Conservation (phyloP, 768 basidiomycete species). For the Mycena galericulata region DNA sequence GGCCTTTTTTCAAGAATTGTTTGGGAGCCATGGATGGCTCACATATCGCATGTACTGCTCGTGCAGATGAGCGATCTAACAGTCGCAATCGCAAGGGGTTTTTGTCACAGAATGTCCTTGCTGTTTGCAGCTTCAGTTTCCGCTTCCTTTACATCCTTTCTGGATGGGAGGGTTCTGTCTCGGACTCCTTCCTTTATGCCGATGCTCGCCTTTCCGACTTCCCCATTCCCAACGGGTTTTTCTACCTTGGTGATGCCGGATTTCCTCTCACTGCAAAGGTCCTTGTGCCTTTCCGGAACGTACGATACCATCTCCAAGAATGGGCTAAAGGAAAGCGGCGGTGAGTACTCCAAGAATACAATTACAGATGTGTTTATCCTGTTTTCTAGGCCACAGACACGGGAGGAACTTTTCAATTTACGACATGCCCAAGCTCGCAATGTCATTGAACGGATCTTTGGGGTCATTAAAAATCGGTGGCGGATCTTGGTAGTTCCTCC, state of each 20-base stretch:
- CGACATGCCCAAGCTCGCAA: conserved; percentile 35
- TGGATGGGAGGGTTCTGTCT: conserved; percentile 49
- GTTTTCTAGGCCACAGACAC: conserved; percentile 6
- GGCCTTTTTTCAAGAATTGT: conserved; percentile 42
- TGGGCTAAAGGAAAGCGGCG: conserved; percentile 37
- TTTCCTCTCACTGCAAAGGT: conserved; percentile 41
- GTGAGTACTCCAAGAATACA: background rate
- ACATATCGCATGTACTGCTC: conserved; percentile 36
- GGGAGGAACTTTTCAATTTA: conserved; percentile 32
- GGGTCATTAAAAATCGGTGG: conserved; percentile 37
- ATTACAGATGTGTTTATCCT: background rate
- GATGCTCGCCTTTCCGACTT: conserved; percentile 39
- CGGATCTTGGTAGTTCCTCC: conserved; percentile 25
- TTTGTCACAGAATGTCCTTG: conserved; percentile 46
- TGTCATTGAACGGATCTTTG: conserved; percentile 31
- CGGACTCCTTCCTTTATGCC: conserved; percentile 40
- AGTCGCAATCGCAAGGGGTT: conserved; percentile 42
- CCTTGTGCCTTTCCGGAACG: conserved; percentile 44
- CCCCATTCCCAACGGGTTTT: conserved; percentile 37
- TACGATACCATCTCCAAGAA: conserved; percentile 49
- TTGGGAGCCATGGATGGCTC: conserved; percentile 47
- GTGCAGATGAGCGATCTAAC: conserved; percentile 19
- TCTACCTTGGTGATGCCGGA: conserved; percentile 49
- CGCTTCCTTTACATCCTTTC: conserved; percentile 42
- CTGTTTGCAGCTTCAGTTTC: conserved; percentile 40